phyloP scores from a whole-genome alignment of 257 asterid species.

The Nyctanthes arbortristis region DNA sequence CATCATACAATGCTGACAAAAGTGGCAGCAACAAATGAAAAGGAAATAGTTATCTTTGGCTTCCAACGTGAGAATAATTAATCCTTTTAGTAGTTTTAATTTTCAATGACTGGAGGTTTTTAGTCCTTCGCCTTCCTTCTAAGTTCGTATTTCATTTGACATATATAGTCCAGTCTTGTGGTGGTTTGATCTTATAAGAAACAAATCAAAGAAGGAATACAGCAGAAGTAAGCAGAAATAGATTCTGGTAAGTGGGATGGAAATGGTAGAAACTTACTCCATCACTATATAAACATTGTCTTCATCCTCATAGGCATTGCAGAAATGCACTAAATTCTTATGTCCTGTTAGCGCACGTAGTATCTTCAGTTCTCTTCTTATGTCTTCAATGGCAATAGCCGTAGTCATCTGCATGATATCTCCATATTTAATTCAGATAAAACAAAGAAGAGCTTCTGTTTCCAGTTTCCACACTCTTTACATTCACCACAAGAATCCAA shows the following conservation, averaged over 20 bases:
- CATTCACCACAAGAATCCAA: not conserved
- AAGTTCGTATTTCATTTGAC: not conserved
- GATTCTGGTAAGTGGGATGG: not conserved
- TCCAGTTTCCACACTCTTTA: not conserved
- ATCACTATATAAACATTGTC: slow-evolving; percentile 57
- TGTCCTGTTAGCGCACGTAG: slow-evolving; percentile 58
- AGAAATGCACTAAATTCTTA: slow-evolving; percentile 54
- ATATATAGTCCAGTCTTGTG: not conserved
- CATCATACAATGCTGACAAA: not conserved
- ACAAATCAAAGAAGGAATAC: slow-evolving; percentile 1
- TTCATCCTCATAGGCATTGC: slow-evolving; percentile 61
- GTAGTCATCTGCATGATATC: slow-evolving; percentile 59
- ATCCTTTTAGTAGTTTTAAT: not conserved
- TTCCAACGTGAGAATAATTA: not conserved
- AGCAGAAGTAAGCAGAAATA: slow-evolving; percentile 13
- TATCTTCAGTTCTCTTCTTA: slow-evolving; percentile 64
- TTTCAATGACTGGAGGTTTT: not conserved
- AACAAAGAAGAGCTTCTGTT: not conserved
- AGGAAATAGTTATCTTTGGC: not conserved
- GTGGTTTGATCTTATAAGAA: not conserved
- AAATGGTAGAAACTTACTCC: slow-evolving; percentile 56
- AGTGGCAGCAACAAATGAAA: not conserved
- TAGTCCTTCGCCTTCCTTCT: not conserved
- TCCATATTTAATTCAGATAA: not conserved
- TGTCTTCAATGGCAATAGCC: slow-evolving; percentile 57